phyloP scores from a whole-genome alignment of 768 basidiomycete species.

The Jaapia argillacea region DNA sequence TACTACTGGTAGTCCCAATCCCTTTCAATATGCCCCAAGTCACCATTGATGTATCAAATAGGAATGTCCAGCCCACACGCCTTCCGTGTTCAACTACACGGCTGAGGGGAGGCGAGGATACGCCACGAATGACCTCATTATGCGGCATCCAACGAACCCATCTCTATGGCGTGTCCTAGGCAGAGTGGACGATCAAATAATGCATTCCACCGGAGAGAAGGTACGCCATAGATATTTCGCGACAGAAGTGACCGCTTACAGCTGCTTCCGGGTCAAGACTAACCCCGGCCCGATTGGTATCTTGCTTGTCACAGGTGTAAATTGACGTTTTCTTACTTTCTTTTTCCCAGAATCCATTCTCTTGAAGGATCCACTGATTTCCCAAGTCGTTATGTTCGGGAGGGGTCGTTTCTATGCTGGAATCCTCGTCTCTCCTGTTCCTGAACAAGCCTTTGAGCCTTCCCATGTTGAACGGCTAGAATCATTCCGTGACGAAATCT shows the following conservation, averaged over 20 bases:
- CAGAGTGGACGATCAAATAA: conserved; percentile 35
- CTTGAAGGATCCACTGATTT: conserved; percentile 1
- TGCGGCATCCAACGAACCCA: conserved; percentile 28
- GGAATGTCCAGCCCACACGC: conserved; percentile 3
- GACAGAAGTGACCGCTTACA: not conserved
- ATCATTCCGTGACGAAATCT: conserved; percentile 8
- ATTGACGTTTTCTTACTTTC: no score
- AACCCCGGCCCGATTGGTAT: conserved; percentile 29
- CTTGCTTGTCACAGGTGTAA: no score
- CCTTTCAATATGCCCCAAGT: conserved; percentile 2
- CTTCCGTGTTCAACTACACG: conserved; percentile 20
- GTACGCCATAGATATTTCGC: conserved; percentile 8
- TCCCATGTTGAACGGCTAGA: conserved; percentile 3
- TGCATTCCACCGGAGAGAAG: conserved; percentile 31
- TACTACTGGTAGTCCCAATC: not conserved
- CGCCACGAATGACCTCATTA: conserved; percentile 29
- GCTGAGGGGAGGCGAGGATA: conserved; percentile 22
- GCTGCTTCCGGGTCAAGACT: conserved; percentile 21
- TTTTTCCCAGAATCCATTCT: conserved; percentile 23
- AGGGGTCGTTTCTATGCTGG: conserved; percentile 8
- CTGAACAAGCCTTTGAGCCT: conserved; percentile 4
- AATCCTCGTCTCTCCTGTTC: conserved; percentile 8
- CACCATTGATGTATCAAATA: not conserved
- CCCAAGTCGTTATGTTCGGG: conserved; percentile 12
- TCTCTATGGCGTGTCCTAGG: conserved; percentile 28